Conservation (phyloP, 176 grass and related monocot genomes). For the Avena eriantha region DNA sequence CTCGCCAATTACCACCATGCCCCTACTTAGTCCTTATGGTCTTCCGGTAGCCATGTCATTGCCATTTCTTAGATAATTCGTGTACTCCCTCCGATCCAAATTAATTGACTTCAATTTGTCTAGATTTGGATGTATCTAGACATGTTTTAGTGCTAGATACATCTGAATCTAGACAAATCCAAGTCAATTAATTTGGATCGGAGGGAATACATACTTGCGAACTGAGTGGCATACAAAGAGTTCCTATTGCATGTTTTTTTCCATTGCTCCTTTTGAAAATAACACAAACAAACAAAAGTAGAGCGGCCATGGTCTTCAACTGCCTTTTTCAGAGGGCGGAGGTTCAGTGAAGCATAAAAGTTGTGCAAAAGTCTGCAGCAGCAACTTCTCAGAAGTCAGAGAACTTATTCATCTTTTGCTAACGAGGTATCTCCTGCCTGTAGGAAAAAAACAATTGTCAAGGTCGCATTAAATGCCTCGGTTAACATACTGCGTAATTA, state of each 20-base stretch:
- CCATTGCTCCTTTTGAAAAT: not conserved
- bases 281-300: not conserved
- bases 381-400: not conserved
- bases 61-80: no score
- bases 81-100: no score
- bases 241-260: not conserved
- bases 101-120: no score
- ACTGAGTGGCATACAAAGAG: no score
- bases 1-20: no score
- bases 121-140: no score
- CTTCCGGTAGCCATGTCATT: no score
- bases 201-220: no score
- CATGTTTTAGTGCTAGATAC: no score
- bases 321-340: not conserved
- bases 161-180: no score
- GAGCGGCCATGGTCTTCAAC: not conserved
- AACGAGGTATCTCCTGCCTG: slow-evolving; percentile 17
- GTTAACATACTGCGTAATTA: not conserved
- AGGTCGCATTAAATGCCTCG: not conserved
- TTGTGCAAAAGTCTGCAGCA: not conserved
- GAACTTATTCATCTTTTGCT: slow-evolving; percentile 18
- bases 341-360: not conserved
- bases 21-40: no score
- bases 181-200: no score
- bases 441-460: not conserved